Evolutionary conservation across 1,139 yeast species (phyloP).

Genomic region (Yamadazyma membranifaciens): DNA sequence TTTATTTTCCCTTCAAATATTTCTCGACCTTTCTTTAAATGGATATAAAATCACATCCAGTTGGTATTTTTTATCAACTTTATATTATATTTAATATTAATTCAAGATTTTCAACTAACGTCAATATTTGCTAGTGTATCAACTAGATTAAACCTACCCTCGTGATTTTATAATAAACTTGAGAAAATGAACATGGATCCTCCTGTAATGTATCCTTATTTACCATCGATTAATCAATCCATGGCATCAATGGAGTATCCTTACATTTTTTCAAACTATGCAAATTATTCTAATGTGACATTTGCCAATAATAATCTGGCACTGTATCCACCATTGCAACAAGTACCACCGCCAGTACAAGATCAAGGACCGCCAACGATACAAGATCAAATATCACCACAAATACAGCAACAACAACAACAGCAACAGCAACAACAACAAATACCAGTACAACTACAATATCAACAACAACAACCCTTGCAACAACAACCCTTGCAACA

Average conservation of each 20-base stretch:
- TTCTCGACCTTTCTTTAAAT: too few species aligned
- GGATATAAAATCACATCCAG: too few species aligned
- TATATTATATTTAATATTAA: too few species aligned
- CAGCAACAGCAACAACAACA: too few species aligned
- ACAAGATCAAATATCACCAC: background rate
- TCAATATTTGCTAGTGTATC: too few species aligned
- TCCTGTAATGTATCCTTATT: slow-evolving; percentile 15
- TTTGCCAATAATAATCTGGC: too few species aligned
- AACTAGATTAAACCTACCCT: too few species aligned
- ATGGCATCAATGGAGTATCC: slow-evolving; percentile 2
- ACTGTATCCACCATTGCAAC: background rate
- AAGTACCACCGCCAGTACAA: background rate
- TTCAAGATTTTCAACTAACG: too few species aligned
- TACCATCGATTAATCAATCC: slow-evolving; percentile 15
- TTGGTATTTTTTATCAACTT: too few species aligned
- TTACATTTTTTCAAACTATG: slow-evolving; percentile 13
- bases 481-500: too few species aligned
- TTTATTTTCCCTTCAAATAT: background rate
- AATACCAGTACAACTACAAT: too few species aligned
- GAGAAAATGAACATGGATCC: slow-evolving; percentile 14
- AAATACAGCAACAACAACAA: slow-evolving; percentile 1
- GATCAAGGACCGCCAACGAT: background rate
- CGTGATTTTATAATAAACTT: too few species aligned
- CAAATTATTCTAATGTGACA: background rate
- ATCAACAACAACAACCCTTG: background rate